Percentiles rank a stretch among this genome's conserved stretches.
These are phyloP conservation scores for Metschnikowia cubensis DNA, from an alignment of 805 yeast species.

Conservation along the genomic window DNA sequence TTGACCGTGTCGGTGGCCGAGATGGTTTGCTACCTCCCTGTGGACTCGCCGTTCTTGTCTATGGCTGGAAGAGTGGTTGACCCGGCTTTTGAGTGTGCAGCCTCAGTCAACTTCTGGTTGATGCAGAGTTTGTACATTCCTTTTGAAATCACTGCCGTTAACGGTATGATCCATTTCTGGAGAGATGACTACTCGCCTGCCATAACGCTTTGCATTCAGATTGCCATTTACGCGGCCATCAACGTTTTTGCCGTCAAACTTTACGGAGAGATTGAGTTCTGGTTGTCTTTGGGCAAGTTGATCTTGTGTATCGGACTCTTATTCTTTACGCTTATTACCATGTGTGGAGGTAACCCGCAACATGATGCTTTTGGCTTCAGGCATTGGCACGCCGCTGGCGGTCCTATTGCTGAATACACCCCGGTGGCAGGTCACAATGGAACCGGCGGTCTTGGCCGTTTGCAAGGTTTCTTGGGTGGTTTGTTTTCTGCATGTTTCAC, in stretches of 20 bases:
- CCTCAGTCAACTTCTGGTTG: conserved; percentile 37
- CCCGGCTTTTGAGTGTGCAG: conserved; percentile 33
- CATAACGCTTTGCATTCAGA: conserved; percentile 41
- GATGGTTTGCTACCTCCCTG: conserved; percentile 36
- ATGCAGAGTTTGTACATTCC: conserved; percentile 40
- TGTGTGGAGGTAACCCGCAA: conserved; percentile 84
- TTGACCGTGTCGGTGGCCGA: conserved; percentile 36
- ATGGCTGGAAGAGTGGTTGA: conserved; percentile 39
- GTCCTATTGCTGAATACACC: conserved; percentile 33
- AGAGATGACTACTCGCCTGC: conserved; percentile 47
- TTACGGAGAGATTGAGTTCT: conserved; percentile 82
- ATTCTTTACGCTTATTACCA: conserved; percentile 69
- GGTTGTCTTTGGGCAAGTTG: conserved; percentile 62
- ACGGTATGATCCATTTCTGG: conserved; percentile 54
- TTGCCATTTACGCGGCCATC: conserved; percentile 39
- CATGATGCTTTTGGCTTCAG: conserved; percentile 52
- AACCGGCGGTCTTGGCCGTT: conserved; percentile 36
- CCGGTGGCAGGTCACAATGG: conserved; percentile 21
- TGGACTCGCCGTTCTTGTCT: conserved; percentile 33
- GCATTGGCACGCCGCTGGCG: conserved; percentile 37
- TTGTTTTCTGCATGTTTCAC: conserved; percentile 36
- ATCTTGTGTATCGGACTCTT: conserved; percentile 69
- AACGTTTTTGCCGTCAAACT: conserved; percentile 69
- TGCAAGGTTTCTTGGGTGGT: conserved; percentile 42
- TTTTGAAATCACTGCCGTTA: conserved; percentile 31